Conservation (phyloP, 768 basidiomycete species). For the Lactarius deliciosus region DNA sequence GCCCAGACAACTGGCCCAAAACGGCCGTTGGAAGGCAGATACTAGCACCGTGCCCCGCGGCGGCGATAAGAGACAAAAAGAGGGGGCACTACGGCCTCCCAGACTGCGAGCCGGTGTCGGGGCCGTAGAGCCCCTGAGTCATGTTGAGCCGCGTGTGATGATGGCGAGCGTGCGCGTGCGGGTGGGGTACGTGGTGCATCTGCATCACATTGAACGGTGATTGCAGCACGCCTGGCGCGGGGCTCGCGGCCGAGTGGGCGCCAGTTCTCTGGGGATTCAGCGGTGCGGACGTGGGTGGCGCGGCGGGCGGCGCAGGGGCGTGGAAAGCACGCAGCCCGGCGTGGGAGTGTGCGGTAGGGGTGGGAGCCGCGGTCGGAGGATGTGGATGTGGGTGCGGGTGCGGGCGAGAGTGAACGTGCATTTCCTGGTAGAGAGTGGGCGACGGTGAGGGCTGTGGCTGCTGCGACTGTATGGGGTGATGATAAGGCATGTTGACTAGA, state of each 20-base stretch:
- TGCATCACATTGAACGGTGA: conserved; percentile 57
- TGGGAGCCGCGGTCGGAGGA: conserved; percentile 7
- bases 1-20: not conserved
- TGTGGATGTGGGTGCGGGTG: conserved; percentile 23
- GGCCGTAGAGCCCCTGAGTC: conserved; percentile 34
- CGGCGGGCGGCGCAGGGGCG: not conserved
- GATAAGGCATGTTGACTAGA: conserved; percentile 23
- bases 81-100: conserved; percentile 8
- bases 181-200: conserved; percentile 82
- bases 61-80: not conserved
- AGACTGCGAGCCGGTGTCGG: conserved; percentile 5
- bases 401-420: conserved; percentile 29
- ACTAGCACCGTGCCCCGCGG: not conserved
- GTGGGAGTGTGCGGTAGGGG: conserved; percentile 23
- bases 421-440: conserved; percentile 26
- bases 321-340: conserved; percentile 22
- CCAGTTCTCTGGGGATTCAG: conserved; percentile 12
- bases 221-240: conserved; percentile 43
- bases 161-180: conserved; percentile 74
- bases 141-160: conserved; percentile 55
- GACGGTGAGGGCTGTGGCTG: conserved; percentile 31
- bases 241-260: conserved; percentile 16
- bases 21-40: not conserved
- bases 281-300: conserved; percentile 15
- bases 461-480: conserved; percentile 30